Conservation (phyloP, 2,329 filamentous ascomycete genomes). For the Orbilia blumenaviensis region DNA sequence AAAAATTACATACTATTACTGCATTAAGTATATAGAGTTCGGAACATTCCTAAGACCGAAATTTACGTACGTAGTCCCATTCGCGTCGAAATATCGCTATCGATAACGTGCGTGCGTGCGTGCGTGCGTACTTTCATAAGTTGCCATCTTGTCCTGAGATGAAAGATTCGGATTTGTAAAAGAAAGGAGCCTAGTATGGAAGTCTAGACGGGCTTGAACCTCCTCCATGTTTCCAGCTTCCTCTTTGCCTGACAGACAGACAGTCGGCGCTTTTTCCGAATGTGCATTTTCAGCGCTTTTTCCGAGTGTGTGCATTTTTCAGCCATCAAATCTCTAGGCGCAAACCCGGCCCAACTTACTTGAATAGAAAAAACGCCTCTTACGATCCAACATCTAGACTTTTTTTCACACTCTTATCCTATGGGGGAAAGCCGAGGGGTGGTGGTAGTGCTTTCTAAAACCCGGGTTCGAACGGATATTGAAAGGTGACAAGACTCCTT, state of each 20-base stretch:
- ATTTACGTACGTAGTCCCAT: neutral
- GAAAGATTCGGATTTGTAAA: neutral
- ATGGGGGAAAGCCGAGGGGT: neutral
- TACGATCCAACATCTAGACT: neutral
- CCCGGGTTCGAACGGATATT: conserved; percentile 23
- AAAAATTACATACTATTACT: neutral
- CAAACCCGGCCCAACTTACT: neutral
- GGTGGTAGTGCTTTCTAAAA: neutral
- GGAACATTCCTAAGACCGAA: neutral
- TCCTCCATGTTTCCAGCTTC: conserved; percentile 1
- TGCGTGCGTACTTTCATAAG: too few species aligned
- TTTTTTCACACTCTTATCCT: neutral
- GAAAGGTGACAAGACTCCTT: conserved; percentile 7
- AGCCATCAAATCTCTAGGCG: too few species aligned
- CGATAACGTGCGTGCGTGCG: conserved; percentile 9
- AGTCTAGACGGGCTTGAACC: neutral
- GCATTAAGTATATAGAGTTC: neutral
- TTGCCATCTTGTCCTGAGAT: conserved; percentile 7
- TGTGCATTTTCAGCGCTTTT: neutral
- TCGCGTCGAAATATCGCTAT: conserved; percentile 7
- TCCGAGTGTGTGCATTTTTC: neutral
- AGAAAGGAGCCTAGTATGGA: neutral
- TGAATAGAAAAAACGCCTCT: neutral
- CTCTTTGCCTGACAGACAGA: too few species aligned
- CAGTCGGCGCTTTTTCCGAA: neutral